These are phyloP conservation scores for Nectriaceae sp. DNA, from an alignment of 2,329 filamentous ascomycete genomes.

Conservation along the genomic window DNA sequence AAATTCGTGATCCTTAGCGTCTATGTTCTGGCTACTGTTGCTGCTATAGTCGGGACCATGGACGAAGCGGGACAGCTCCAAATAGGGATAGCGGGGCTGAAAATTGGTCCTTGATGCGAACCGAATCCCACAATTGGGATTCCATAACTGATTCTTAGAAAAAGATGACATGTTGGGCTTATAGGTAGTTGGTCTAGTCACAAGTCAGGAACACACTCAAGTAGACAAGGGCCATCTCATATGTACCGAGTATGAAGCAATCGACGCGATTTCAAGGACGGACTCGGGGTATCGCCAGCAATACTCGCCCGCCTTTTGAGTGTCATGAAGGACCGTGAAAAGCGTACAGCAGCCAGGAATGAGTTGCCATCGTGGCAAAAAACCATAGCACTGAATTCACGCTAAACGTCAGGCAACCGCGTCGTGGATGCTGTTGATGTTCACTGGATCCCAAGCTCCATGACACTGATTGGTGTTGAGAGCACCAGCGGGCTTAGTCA, in stretches of 20 bases:
- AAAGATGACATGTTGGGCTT: slow-evolving; percentile 18
- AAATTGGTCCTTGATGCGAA: slow-evolving; percentile 26
- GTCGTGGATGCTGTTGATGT: slow-evolving; percentile 21
- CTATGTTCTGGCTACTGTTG: neutral
- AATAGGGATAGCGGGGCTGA: slow-evolving; percentile 26
- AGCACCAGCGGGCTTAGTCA: slow-evolving; percentile 36
- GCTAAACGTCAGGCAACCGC: slow-evolving; percentile 34
- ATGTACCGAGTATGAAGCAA: slow-evolving; percentile 7
- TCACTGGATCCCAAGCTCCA: too few relatives aligned
- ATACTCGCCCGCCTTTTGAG: slow-evolving; percentile 15
- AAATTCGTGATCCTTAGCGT: slow-evolving; percentile 18
- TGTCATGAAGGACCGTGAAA: slow-evolving; percentile 22
- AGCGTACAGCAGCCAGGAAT: slow-evolving; percentile 17
- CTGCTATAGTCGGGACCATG: slow-evolving; percentile 12
- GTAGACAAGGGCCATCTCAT: neutral
- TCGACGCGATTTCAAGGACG: slow-evolving; percentile 15
- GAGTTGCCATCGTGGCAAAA: slow-evolving; percentile 25
- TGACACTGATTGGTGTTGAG: slow-evolving; percentile 11
- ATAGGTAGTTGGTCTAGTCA: neutral
- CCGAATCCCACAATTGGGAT: slow-evolving; percentile 30
- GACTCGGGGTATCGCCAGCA: slow-evolving; percentile 33
- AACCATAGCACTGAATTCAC: slow-evolving; percentile 21
- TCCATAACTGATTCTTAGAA: slow-evolving; percentile 29
- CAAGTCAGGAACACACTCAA: slow-evolving; percentile 14
- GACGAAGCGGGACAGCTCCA: slow-evolving; percentile 30